These are phyloP conservation scores for Alternaria gaisen DNA, from an alignment of 2,329 filamentous ascomycete species.

Conservation along the genomic window DNA sequence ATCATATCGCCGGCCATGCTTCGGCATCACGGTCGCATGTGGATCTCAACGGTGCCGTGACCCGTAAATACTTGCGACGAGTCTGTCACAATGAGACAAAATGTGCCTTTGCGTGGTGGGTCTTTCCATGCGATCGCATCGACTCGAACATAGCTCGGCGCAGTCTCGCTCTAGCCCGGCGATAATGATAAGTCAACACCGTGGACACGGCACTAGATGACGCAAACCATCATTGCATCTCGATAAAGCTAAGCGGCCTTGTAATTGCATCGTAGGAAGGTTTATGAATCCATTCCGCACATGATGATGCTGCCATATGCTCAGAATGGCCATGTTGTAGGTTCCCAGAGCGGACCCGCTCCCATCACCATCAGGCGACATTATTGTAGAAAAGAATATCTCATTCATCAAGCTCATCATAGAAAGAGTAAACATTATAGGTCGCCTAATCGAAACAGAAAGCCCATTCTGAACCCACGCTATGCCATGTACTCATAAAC, in stretches of 20 bases:
- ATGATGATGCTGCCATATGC: neutral
- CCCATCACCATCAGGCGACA: neutral
- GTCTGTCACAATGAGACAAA: slow-evolving; percentile 4
- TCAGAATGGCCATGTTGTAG: neutral
- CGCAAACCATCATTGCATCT: neutral
- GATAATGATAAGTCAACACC: neutral
- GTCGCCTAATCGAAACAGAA: neutral
- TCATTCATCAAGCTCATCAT: neutral
- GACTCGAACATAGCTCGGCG: neutral
- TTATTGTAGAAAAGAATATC: neutral
- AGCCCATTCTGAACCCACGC: slow-evolving; percentile 5
- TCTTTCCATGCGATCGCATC: neutral
- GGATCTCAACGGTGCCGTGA: slow-evolving; percentile 13
- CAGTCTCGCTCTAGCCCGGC: neutral
- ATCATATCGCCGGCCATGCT: slow-evolving; percentile 16
- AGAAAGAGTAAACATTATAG: slow-evolving; percentile 13
- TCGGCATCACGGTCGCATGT: slow-evolving; percentile 12
- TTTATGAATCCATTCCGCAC: neutral
- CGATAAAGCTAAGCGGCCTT: neutral
- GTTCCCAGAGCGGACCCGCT: neutral
- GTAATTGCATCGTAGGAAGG: neutral
- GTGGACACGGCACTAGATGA: neutral
- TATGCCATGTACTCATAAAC: slow-evolving; percentile 13
- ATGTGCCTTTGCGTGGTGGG: neutral
- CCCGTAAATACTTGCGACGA: neutral